These are phyloP conservation scores for Malus asiatica DNA, from an alignment of 306 rosid species.

Conservation along the genomic window DNA sequence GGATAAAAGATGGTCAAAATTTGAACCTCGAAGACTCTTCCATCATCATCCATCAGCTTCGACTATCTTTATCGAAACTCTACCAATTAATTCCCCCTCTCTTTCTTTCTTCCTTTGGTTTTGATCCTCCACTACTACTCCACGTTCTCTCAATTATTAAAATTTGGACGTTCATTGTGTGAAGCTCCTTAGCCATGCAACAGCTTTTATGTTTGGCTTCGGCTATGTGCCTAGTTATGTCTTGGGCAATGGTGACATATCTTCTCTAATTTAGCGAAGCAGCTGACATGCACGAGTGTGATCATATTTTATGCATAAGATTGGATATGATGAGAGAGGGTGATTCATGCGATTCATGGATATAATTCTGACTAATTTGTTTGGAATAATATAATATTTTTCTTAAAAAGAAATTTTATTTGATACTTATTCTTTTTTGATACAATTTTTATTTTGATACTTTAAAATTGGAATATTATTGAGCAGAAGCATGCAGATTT, in stretches of 20 bases:
- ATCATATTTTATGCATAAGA: background rate
- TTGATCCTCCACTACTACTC: slow-evolving; percentile 27
- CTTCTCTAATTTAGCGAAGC: background rate
- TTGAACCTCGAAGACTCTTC: slow-evolving; percentile 86
- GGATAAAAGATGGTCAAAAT: slow-evolving; percentile 80
- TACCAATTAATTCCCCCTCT: slow-evolving; percentile 23
- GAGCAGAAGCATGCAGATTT: background rate
- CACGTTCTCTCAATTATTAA: slow-evolving; percentile 4
- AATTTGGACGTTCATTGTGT: background rate
- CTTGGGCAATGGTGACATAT: background rate
- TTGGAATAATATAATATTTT: background rate
- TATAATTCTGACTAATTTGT: background rate
- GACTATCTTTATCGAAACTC: slow-evolving; percentile 98
- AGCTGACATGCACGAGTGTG: slow-evolving; percentile 2
- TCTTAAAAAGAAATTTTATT: no score
- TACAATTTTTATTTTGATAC: no score
- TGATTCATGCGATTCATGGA: background rate
- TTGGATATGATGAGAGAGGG: background rate
- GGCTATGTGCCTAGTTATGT: background rate
- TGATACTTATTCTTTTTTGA: no score
- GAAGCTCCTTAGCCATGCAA: slow-evolving; percentile 7
- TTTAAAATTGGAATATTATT: no score
- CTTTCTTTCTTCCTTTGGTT: slow-evolving; percentile 37
- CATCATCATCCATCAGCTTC: slow-evolving; percentile 72
- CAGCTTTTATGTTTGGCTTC: background rate